Conservation (phyloP, 305 asterid species). For the Fraxinus paxiana region DNA sequence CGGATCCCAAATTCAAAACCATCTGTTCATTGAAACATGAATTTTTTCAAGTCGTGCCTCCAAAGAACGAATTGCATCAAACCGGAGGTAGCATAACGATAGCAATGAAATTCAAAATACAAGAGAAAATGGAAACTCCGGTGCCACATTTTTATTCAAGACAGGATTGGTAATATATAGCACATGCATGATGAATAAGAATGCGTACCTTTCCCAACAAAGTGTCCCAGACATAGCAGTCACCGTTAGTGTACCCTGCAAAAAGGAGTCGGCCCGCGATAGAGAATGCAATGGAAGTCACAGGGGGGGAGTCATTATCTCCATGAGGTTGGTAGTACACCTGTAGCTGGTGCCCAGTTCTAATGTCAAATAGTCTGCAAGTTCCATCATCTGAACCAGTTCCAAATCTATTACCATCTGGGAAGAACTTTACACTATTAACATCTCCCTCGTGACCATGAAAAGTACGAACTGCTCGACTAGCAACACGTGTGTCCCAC, state of each 20-base stretch:
- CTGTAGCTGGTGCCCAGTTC: slow-evolving; percentile 98
- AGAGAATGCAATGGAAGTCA: slow-evolving; percentile 87
- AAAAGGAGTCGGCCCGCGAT: slow-evolving; percentile 94
- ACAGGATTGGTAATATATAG: neutral
- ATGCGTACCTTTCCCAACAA: slow-evolving; percentile 76
- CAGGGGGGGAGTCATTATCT: slow-evolving; percentile 61
- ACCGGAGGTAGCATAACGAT: neutral
- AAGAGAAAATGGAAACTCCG: neutral
- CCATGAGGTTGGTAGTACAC: slow-evolving; percentile 69
- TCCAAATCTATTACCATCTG: slow-evolving; percentile 85
- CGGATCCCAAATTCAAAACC: slow-evolving; percentile 80
- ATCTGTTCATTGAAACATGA: slow-evolving; percentile 39
- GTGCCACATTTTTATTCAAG: neutral
- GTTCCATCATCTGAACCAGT: slow-evolving; percentile 97
- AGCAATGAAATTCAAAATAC: neutral
- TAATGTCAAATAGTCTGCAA: slow-evolving; percentile 81
- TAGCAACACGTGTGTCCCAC: slow-evolving; percentile 98
- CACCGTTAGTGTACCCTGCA: slow-evolving; percentile 77
- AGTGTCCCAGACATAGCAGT: slow-evolving; percentile 93
- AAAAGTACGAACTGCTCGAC: slow-evolving; percentile 90
- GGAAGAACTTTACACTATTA: slow-evolving; percentile 80
- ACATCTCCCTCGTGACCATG: slow-evolving; percentile 94
- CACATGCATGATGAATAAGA: neutral
- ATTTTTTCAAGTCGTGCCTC: neutral
- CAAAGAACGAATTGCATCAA: slow-evolving; percentile 4